Evolutionary conservation across 2,329 filamentous ascomycete species (phyloP), one percentile per base, ranked within the genome.

Genomic region (Aspergillus nomiae): DNA sequence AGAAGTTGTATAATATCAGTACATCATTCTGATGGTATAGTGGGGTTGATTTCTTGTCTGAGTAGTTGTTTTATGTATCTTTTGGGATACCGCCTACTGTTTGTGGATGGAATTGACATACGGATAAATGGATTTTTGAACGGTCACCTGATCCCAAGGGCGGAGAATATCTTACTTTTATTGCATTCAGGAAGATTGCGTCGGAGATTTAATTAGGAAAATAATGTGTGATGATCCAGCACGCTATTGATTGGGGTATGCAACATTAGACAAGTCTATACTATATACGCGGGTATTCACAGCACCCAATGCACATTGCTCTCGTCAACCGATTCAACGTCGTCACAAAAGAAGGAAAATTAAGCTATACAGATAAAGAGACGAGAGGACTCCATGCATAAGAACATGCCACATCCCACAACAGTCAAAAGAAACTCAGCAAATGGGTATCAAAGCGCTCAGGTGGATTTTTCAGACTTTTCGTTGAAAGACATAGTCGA

Each of bases 401-500:
- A 28, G 28, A 30, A 58, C 26, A 55, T 55, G 21, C 19, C 56
- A 59, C 38, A 59, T 62, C 30, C 58, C 59, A 61, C 14, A 60
- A 56, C 45, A 57, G 46, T 58, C 51, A 46, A 55, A 56, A 45
- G 50, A 26, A 58, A n/a, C 61, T 32, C 43, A 59, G 28, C n/a
- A 58, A 60, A 59, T 55, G 59, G 63, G 64, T 65, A 69, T 61
- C 50, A 45, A 36, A 38, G 45, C 45, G 34, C 45, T 36, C n/a
- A 51, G 30, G 59, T 45, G 59, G 45, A 68, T 61, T 62, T 56
- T 36, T 68, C 65, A 5, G 62, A 62, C 65, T 73, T 73, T 62
- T 74, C 71, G 48, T 70, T 67, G n/a, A 58, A 65, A 45, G 63
- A 65, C 28, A 66, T 69, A 14, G 65, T 64, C 1, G 69, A 71